phyloP scores from a whole-genome alignment of 2,329 filamentous ascomycete species.

The Aureobasidium sp. region DNA sequence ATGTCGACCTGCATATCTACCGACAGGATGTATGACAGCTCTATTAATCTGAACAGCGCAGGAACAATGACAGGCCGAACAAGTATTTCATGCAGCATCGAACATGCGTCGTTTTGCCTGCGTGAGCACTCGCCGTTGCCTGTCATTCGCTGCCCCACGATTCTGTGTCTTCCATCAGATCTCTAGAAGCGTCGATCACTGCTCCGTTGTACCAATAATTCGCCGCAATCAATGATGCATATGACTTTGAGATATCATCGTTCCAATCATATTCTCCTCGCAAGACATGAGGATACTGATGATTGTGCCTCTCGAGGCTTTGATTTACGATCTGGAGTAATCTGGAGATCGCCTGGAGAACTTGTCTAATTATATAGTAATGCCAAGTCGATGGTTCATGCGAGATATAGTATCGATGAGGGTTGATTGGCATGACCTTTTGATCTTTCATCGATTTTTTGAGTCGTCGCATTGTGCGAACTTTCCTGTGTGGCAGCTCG shows the following conservation, averaged over 20 bases:
- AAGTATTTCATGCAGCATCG: background rate
- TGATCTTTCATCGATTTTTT: background rate
- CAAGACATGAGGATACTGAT: background rate
- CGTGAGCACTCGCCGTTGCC: background rate
- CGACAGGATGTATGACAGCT: background rate
- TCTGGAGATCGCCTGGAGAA: background rate
- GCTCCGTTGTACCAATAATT: background rate
- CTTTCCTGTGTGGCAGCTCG: background rate
- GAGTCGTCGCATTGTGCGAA: background rate
- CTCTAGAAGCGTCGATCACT: slow-evolving; percentile 12
- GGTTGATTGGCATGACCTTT: background rate
- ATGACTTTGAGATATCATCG: background rate
- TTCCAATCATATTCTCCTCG: background rate
- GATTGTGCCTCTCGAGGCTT: background rate
- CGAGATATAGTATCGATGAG: background rate
- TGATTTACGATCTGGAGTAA: background rate
- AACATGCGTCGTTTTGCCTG: background rate
- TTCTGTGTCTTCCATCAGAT: background rate
- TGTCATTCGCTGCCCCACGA: slow-evolving; percentile 5
- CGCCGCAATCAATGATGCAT: background rate
- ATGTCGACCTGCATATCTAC: background rate
- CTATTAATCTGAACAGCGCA: background rate
- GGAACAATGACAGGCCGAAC: background rate
- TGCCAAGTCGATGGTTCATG: slow-evolving; percentile 12
- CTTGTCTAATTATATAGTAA: background rate